phyloP scores from a whole-genome alignment of 345 rosid species.

The Capsella bursapastoris region DNA sequence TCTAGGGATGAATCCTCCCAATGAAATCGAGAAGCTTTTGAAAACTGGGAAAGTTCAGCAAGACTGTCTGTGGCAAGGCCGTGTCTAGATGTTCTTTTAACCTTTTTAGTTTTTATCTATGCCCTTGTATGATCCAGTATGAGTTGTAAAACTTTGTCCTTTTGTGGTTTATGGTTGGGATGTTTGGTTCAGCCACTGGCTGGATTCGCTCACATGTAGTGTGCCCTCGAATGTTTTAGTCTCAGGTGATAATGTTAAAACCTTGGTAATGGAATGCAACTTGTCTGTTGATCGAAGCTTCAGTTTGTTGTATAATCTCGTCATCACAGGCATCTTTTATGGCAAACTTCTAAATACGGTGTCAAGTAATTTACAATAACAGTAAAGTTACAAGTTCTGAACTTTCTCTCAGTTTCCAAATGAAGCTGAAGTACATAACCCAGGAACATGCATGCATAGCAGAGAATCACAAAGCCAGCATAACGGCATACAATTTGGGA shows the following conservation, averaged over 20 bases:
- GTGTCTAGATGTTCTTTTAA: constrained; percentile 45
- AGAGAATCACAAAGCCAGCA: neutral
- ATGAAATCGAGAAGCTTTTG: constrained; percentile 56
- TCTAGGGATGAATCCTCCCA: constrained; percentile 71
- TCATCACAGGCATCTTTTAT: neutral
- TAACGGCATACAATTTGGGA: neutral
- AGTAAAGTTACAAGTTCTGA: neutral
- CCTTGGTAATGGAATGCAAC: constrained; percentile 22
- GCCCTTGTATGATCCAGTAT: constrained; percentile 30
- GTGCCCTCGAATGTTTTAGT: neutral
- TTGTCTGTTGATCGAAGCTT: constrained; percentile 23
- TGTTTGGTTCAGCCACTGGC: constrained; percentile 39
- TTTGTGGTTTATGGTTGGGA: neutral
- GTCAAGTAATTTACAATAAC: neutral
- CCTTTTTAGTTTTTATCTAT: constrained; percentile 7
- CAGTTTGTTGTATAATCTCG: neutral
- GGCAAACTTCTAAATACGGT: neutral
- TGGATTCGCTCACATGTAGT: constrained; percentile 15
- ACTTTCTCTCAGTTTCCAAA: neutral
- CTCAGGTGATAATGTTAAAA: constrained; percentile 23
- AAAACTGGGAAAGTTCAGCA: constrained; percentile 49
- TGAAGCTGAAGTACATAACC: neutral
- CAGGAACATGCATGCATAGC: neutral
- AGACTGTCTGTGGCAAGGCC: constrained; percentile 75
- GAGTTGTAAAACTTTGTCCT: constrained; percentile 11